Conservation (phyloP, 1,139 yeast genomes). For the Magnusiomyces fungicola region DNA sequence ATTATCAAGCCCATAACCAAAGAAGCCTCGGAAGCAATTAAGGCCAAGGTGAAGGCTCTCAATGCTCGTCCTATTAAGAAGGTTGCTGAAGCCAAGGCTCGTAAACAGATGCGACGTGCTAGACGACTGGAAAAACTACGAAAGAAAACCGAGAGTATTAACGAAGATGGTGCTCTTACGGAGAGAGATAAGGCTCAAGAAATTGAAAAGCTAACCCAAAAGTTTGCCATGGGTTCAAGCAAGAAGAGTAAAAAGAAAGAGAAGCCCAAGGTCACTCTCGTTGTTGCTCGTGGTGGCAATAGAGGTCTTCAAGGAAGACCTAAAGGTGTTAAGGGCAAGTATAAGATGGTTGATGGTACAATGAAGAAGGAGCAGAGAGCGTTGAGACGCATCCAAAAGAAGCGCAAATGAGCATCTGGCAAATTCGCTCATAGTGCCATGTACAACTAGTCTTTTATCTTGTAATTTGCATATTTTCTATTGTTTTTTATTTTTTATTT, state of each 20-base stretch:
- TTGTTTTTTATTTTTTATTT: no score
- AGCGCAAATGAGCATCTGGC: no score
- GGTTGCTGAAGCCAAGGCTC: constrained; percentile 93
- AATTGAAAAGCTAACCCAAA: constrained; percentile 77
- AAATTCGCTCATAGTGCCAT: no score
- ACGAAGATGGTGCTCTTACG: constrained; percentile 78
- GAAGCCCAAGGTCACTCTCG: constrained; percentile 80
- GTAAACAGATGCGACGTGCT: constrained; percentile 92
- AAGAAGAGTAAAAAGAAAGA: constrained; percentile 47
- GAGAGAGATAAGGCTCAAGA: constrained; percentile 95
- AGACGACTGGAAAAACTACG: constrained; percentile 82
- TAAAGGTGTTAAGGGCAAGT: constrained; percentile 91
- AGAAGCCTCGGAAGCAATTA: constrained; percentile 90
- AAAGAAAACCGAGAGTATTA: constrained; percentile 88
- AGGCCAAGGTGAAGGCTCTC: constrained; percentile 80
- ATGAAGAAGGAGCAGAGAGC: constrained; percentile 97
- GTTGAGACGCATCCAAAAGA: constrained; percentile 80
- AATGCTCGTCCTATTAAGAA: constrained; percentile 98
- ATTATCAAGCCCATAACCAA: constrained; percentile 87
- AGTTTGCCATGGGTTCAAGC: constrained; percentile 49
- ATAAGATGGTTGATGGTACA: constrained; percentile 98
- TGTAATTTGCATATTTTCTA: no score
- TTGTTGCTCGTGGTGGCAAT: constrained; percentile 82
- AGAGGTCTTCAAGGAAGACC: constrained; percentile 93
- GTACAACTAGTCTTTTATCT: no score